phyloP scores from a whole-genome alignment of 2,329 filamentous ascomycete genomes.

The Fusarium compactum region DNA sequence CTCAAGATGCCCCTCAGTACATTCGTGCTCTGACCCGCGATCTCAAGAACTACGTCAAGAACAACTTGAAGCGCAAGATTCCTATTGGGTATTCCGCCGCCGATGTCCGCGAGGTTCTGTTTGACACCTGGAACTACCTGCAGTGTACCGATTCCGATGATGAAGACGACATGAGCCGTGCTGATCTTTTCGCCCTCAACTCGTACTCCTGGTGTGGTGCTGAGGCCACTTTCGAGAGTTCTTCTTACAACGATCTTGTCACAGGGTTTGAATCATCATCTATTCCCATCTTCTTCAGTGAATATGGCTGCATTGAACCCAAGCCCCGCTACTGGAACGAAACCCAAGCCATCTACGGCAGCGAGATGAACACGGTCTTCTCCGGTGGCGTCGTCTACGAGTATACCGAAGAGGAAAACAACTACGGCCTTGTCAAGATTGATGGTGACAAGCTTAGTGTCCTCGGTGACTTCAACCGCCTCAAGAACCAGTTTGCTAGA shows the following conservation, averaged over 20 bases:
- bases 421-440: slow-evolving; percentile 74
- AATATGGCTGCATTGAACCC: slow-evolving; percentile 82
- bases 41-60: slow-evolving; percentile 83
- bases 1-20: slow-evolving; percentile 74
- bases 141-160: slow-evolving; percentile 71
- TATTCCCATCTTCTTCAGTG: slow-evolving; percentile 85
- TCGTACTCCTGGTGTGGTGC: slow-evolving; percentile 76
- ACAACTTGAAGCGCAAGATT: slow-evolving; percentile 74
- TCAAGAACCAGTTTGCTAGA: slow-evolving; percentile 79
- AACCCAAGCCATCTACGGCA: slow-evolving; percentile 77
- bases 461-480: slow-evolving; percentile 75
- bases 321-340: slow-evolving; percentile 81
- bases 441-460: slow-evolving; percentile 69
- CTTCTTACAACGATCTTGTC: slow-evolving; percentile 73
- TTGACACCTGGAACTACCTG: slow-evolving; percentile 82
- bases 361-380: slow-evolving; percentile 75
- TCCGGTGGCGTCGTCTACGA: slow-evolving; percentile 86
- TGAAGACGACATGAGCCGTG: slow-evolving; percentile 70
- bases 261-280: slow-evolving; percentile 73
- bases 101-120: slow-evolving; percentile 78
- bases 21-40: slow-evolving; percentile 81
- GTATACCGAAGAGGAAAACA: slow-evolving; percentile 77
- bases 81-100: slow-evolving; percentile 86
- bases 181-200: slow-evolving; percentile 83
- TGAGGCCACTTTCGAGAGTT: slow-evolving; percentile 70